Evolutionary conservation across 371 early-diverging fungal species (phyloP), one percentile per base, ranked within the genome.

Genomic region (Mucor racemosus): DNA sequence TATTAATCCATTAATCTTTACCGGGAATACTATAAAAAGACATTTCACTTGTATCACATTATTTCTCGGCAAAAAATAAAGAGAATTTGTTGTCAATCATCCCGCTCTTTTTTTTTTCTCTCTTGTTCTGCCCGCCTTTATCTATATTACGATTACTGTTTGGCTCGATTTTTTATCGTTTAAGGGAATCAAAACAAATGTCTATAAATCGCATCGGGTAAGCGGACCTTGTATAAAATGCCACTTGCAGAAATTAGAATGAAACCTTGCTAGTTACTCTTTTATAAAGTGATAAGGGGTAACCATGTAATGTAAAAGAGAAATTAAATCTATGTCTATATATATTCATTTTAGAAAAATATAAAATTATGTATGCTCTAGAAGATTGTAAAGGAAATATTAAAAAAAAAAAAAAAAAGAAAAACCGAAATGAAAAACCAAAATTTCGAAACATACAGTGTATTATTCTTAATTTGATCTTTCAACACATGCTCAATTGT

Each of bases 31-130:
- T 14, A 34, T 34, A 55, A 35, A 7, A 55, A 35, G 35, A 14
- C 55, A 15, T 34, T 55, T 31, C 55, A 31, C 10, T 34, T 55
- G 55, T 55, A 55, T 34, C 55, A 55, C 35, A 55, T 21, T 55
- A 21, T 11, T 50, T 53, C 50, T 41, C 42, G 42, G 42, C 10
- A 1, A 53, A 10, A 53, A 7, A 31, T 9, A 26, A 5, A 54
- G 15, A 54, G 5, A 11, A 13, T 35, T 35, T 55, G 55, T 55
- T 26, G 31, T 53, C 31, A 53, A 55, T 13, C 15, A 55, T 55
- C 13, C n/a, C 35, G 31, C 35, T 55, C 9, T 35, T 33, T 55
- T 7, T 34, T 31, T 54, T 33, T 54, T 21, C n/a, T 50, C 8
- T 1, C 13, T 53, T 8, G 7, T 17, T n/a, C 17, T n/a, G 26